Conservation (phyloP, 2,329 filamentous ascomycete genomes). For the Neofusicoccum kwambonambiense region DNA sequence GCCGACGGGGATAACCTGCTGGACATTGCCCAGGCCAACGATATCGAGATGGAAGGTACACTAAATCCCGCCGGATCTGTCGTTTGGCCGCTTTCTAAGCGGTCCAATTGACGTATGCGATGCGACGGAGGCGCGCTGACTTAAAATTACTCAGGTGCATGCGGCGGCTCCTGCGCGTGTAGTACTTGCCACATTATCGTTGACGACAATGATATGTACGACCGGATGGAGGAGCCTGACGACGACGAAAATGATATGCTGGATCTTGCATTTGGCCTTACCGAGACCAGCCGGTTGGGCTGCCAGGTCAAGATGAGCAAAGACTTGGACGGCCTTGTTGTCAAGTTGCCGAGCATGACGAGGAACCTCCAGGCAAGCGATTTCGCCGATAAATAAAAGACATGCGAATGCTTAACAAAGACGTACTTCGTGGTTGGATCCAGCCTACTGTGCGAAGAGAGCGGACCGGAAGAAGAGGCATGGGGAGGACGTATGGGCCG, state of each 20-base stretch:
- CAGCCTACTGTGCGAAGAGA: background rate
- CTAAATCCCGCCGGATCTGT: background rate
- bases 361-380: slow-evolving; percentile 94
- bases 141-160: slow-evolving; percentile 61
- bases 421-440: background rate
- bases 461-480: background rate
- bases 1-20: slow-evolving; percentile 86
- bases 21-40: slow-evolving; percentile 90
- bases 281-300: slow-evolving; percentile 78
- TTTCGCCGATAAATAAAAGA: slow-evolving; percentile 54
- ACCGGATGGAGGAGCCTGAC: slow-evolving; percentile 73
- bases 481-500: background rate
- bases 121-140: background rate
- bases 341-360: slow-evolving; percentile 89
- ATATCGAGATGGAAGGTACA: slow-evolving; percentile 87
- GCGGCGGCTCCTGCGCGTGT: slow-evolving; percentile 89
- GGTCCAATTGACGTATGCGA: background rate
- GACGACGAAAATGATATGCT: slow-evolving; percentile 89
- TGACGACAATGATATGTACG: slow-evolving; percentile 68
- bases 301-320: slow-evolving; percentile 92
- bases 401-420: background rate
- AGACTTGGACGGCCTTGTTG: slow-evolving; percentile 80
- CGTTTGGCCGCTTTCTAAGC: background rate
- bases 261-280: slow-evolving; percentile 84
- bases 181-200: slow-evolving; percentile 93